Evolutionary conservation across 108 stramenopile genomes (phyloP).

Genomic region (Cafeteria roenbergensis): DNA sequence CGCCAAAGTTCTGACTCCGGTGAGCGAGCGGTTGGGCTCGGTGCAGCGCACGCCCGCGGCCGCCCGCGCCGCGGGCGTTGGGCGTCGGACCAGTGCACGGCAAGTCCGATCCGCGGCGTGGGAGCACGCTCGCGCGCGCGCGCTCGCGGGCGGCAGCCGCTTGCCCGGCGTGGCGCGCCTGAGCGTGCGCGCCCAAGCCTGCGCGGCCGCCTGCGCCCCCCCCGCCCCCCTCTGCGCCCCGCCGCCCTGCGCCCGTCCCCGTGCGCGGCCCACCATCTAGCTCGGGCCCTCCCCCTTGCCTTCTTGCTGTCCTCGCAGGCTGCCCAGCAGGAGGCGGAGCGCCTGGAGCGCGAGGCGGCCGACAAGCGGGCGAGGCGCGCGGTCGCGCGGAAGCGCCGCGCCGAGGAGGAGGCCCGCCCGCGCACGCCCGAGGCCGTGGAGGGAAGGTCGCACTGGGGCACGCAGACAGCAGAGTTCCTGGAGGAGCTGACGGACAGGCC

Average conservation of each 20-base stretch:
- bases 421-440: constrained; percentile 35
- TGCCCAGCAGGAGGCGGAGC: constrained; percentile 1
- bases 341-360: constrained; percentile 4
- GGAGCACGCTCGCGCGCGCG: no score
- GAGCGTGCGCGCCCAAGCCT: no score
- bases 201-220: no score
- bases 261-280: no score
- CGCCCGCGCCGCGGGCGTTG: no score
- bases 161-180: no score
- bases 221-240: no score
- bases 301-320: not conserved
- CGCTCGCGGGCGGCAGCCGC: no score
- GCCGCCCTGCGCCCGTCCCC: no score
- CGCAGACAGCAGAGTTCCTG: constrained; percentile 48
- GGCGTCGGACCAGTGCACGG: no score
- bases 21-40: constrained; percentile 14
- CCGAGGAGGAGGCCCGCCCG: not conserved
- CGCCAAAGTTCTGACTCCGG: constrained; percentile 31
- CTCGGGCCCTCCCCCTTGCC: not conserved
- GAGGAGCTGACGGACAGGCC: constrained; percentile 48
- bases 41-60: no score
- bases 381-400: not conserved
- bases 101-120: no score
- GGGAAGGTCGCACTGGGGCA: constrained; percentile 41
- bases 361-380: not conserved